Evolutionary conservation across 306 rosid genomes (phyloP).

Genomic region (Cercis canadensis): DNA sequence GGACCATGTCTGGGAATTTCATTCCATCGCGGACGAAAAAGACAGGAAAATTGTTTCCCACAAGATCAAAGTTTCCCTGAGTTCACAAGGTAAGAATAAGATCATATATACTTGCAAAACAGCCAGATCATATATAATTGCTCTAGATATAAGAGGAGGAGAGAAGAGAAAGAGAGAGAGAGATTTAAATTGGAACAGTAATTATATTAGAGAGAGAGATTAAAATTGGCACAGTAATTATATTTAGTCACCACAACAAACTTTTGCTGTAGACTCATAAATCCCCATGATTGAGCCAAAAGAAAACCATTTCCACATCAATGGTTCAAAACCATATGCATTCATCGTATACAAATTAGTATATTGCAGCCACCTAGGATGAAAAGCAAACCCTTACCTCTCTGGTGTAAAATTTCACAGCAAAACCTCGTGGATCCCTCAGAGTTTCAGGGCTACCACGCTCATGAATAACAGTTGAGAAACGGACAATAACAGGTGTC

Average conservation of each 20-base stretch:
- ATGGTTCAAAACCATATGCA: not conserved
- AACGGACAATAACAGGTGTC: slow-evolving; percentile 92
- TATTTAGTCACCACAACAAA: slow-evolving; percentile 5
- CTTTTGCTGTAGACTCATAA: too few species aligned
- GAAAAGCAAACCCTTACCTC: slow-evolving; percentile 48
- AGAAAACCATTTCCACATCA: not conserved
- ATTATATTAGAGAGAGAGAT: not conserved
- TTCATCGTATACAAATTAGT: not conserved
- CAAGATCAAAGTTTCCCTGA: slow-evolving; percentile 96
- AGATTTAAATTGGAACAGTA: slow-evolving; percentile 1
- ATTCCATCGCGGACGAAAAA: slow-evolving; percentile 85
- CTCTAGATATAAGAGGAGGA: too few species aligned
- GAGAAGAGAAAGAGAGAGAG: not conserved
- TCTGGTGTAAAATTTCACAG: slow-evolving; percentile 85
- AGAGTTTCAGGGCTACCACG: slow-evolving; percentile 98
- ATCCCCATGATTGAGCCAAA: too few species aligned
- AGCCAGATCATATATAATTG: too few species aligned
- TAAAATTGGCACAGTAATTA: not conserved
- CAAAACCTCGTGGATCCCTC: slow-evolving; percentile 90
- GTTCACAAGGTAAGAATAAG: slow-evolving; percentile 16
- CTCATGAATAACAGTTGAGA: slow-evolving; percentile 94
- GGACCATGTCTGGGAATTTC: slow-evolving; percentile 95
- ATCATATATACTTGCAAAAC: not conserved
- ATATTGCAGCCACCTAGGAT: not conserved
- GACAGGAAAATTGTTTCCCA: slow-evolving; percentile 92